Percentiles rank a stretch among this genome's conserved stretches.
Conservation (phyloP, 192 early-diverging fungal species). For the Backusella australiensis region DNA sequence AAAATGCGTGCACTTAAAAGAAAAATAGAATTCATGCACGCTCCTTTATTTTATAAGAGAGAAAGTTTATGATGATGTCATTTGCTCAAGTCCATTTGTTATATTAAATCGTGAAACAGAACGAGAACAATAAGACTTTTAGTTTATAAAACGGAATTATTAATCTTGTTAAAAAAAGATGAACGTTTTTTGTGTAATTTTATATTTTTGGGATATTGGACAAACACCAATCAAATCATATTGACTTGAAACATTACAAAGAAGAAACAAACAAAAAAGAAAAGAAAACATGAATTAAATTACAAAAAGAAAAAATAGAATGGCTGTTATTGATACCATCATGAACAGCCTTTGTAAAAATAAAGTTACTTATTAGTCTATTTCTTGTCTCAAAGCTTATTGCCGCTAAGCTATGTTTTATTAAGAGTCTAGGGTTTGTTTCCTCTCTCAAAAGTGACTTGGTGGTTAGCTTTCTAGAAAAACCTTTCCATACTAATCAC, state of each 20-base stretch:
- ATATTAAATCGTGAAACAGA: neutral
- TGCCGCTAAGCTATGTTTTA: no score
- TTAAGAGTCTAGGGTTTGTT: no score
- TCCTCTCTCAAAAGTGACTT: no score
- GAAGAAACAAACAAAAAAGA: neutral
- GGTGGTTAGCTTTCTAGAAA: no score
- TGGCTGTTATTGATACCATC: no score
- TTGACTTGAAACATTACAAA: neutral
- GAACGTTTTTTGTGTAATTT: neutral
- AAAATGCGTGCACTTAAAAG: neutral
- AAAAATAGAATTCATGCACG: neutral
- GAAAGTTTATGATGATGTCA: neutral
- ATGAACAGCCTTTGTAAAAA: no score
- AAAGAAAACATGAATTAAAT: neutral
- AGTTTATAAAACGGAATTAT: no score
- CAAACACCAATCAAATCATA: neutral
- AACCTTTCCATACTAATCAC: no score
- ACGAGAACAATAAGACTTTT: neutral
- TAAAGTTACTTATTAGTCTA: no score
- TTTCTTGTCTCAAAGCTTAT: no score
- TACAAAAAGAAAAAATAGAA: no score
- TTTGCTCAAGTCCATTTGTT: neutral
- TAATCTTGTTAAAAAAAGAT: neutral
- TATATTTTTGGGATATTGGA: neutral
- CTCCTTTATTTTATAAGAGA: neutral